phyloP scores from a whole-genome alignment of 2,329 filamentous ascomycete genomes.

The Phyllosticta capitalensis region DNA sequence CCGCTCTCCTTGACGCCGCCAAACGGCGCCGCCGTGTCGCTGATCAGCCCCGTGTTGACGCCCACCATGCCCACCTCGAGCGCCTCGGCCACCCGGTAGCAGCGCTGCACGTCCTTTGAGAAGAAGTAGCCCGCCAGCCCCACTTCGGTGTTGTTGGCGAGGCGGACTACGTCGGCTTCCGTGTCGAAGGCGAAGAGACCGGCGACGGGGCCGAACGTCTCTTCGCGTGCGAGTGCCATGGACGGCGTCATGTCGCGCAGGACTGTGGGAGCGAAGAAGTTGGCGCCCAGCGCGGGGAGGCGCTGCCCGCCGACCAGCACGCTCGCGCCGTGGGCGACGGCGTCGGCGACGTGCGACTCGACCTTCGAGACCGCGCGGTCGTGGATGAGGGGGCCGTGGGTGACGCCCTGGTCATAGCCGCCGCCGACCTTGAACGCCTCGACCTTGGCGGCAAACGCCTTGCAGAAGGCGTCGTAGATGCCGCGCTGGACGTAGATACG shows the following conservation, averaged over 20 bases:
- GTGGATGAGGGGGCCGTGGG: slow-evolving; percentile 80
- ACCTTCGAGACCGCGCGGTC: slow-evolving; percentile 72
- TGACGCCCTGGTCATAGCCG: slow-evolving; percentile 60
- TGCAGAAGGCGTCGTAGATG: slow-evolving; percentile 66
- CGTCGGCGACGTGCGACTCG: slow-evolving; percentile 69
- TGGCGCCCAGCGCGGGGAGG: slow-evolving; percentile 62
- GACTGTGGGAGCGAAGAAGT: slow-evolving; percentile 87
- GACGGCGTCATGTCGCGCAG: slow-evolving; percentile 75
- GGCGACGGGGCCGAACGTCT: slow-evolving; percentile 93
- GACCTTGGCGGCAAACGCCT: slow-evolving; percentile 62
- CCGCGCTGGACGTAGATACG: slow-evolving; percentile 69
- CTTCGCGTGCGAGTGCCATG: slow-evolving; percentile 77
- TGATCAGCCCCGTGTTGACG: slow-evolving; percentile 42
- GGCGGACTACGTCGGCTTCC: slow-evolving; percentile 75
- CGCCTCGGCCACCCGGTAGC: slow-evolving; percentile 52
- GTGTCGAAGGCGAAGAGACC: slow-evolving; percentile 82
- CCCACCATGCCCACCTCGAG: slow-evolving; percentile 84
- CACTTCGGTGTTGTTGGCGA: slow-evolving; percentile 76
- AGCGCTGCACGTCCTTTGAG: slow-evolving; percentile 50
- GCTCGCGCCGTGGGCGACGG: slow-evolving; percentile 65
- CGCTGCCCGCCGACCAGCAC: slow-evolving; percentile 63
- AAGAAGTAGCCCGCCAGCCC: slow-evolving; percentile 95
- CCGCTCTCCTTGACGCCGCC: slow-evolving; percentile 41
- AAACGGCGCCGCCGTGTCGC: slow-evolving; percentile 39
- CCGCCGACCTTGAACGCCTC: slow-evolving; percentile 65